Evolutionary conservation across 345 rosid species (phyloP).

Genomic region (Rubroshorea leprosula): DNA sequence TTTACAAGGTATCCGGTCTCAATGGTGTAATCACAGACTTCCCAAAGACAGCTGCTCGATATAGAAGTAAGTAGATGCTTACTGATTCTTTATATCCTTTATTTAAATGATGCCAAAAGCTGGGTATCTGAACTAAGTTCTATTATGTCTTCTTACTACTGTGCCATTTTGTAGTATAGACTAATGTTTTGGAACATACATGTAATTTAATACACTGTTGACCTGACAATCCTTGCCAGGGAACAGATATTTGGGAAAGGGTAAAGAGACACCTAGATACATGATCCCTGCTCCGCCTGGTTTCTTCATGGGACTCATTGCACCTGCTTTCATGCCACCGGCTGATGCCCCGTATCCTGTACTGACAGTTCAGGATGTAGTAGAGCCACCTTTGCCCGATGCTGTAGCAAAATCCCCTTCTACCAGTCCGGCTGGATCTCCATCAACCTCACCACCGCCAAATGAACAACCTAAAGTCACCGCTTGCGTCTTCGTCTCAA

Average conservation of each 20-base stretch:
- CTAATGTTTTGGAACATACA: slow-evolving; percentile 12
- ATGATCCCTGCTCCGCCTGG: slow-evolving; percentile 60
- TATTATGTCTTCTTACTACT: no score
- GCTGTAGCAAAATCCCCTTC: slow-evolving; percentile 17
- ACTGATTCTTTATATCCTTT: background rate
- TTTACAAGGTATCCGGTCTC: slow-evolving; percentile 19
- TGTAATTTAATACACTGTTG: background rate
- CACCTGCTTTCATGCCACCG: slow-evolving; percentile 30
- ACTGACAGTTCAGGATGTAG: slow-evolving; percentile 45
- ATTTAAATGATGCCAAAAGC: background rate
- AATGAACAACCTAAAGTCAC: slow-evolving; percentile 44
- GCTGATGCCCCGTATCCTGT: slow-evolving; percentile 63
- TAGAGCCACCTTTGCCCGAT: slow-evolving; percentile 60
- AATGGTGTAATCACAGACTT: slow-evolving; percentile 75
- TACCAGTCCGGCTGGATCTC: slow-evolving; percentile 14
- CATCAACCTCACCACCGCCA: slow-evolving; percentile 25
- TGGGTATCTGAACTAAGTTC: no score
- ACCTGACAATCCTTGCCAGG: slow-evolving; percentile 33
- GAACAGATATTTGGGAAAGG: slow-evolving; percentile 43
- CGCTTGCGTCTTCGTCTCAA: slow-evolving; percentile 32
- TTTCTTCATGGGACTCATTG: slow-evolving; percentile 28
- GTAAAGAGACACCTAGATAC: slow-evolving; percentile 25
- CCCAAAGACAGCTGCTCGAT: slow-evolving; percentile 68
- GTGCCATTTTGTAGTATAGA: background rate
- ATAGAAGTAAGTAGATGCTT: slow-evolving; percentile 50